phyloP scores from a whole-genome alignment of 306 rosid species.

The Coriaria nepalensis region DNA sequence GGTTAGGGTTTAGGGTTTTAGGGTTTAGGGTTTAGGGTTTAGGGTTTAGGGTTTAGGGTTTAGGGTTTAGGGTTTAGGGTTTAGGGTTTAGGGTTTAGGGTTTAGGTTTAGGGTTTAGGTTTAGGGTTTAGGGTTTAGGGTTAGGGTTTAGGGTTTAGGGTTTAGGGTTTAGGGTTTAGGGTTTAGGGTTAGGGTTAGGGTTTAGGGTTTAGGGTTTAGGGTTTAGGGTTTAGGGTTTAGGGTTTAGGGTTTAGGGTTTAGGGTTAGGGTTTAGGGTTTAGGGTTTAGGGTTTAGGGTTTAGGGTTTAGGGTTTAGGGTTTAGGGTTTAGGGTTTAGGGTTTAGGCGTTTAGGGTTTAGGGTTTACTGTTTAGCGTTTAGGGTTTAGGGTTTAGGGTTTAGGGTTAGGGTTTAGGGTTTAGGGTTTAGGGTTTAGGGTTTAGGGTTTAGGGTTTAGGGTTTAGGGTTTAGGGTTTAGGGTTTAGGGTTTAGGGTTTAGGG shows the following conservation, averaged over 20 bases:
- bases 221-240: conserved; percentile 1
- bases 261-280: conserved; percentile 1
- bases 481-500: not conserved
- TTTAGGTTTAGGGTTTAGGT: not conserved
- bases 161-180: not conserved
- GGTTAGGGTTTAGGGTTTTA: conserved; percentile 6
- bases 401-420: conserved; percentile 9
- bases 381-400: not conserved
- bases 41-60: conserved; percentile 4
- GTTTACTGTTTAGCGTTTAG: conserved; percentile 1
- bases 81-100: conserved; percentile 4
- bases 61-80: conserved; percentile 4
- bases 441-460: conserved; percentile 10
- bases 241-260: not conserved
- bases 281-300: not conserved
- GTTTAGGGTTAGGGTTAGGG: not conserved
- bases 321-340: conserved; percentile 12
- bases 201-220: conserved; percentile 3
- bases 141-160: not conserved
- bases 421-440: conserved; percentile 9
- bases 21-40: conserved; percentile 7
- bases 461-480: conserved; percentile 1
- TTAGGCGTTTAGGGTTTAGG: conserved; percentile 8
- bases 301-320: conserved; percentile 11
- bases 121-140: not conserved